Percentiles rank a stretch among this genome's conserved stretches.
Conservation (phyloP, 176 grass and related monocot genomes). For the Aechmea fasciata region DNA sequence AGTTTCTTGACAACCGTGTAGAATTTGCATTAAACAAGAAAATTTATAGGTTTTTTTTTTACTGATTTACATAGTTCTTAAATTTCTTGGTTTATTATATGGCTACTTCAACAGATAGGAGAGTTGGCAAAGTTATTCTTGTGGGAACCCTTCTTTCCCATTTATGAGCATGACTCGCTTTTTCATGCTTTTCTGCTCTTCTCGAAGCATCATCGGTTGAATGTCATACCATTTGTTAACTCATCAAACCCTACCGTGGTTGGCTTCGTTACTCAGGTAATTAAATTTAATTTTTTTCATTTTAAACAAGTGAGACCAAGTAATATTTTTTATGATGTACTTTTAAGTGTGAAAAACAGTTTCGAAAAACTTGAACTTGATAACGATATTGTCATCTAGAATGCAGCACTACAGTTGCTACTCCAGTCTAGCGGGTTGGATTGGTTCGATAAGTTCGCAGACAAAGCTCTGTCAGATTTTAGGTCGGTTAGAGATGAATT, state of each 20-base stretch:
- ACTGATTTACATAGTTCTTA: not conserved
- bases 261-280: slow-evolving; percentile 53
- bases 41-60: too few species aligned
- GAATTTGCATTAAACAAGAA: not conserved
- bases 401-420: slow-evolving; percentile 45
- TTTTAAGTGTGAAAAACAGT: not conserved
- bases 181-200: slow-evolving; percentile 55
- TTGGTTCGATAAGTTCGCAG: slow-evolving; percentile 48
- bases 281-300: not conserved
- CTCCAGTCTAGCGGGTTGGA: slow-evolving; percentile 43
- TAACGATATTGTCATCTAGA: slow-evolving; percentile 5
- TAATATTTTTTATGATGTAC: not conserved
- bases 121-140: slow-evolving; percentile 42
- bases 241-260: slow-evolving; percentile 21
- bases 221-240: slow-evolving; percentile 41
- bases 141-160: slow-evolving; percentile 61
- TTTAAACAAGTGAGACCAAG: not conserved
- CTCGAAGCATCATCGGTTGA: slow-evolving; percentile 43
- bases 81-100: not conserved
- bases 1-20: not conserved
- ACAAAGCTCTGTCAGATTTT: slow-evolving; percentile 31
- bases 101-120: slow-evolving; percentile 31
- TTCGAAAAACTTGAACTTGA: not conserved
- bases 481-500: slow-evolving; percentile 19
- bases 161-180: slow-evolving; percentile 28